These are phyloP conservation scores for Dalbergia oliveri DNA, from an alignment of 306 rosid species.

Conservation along the genomic window DNA sequence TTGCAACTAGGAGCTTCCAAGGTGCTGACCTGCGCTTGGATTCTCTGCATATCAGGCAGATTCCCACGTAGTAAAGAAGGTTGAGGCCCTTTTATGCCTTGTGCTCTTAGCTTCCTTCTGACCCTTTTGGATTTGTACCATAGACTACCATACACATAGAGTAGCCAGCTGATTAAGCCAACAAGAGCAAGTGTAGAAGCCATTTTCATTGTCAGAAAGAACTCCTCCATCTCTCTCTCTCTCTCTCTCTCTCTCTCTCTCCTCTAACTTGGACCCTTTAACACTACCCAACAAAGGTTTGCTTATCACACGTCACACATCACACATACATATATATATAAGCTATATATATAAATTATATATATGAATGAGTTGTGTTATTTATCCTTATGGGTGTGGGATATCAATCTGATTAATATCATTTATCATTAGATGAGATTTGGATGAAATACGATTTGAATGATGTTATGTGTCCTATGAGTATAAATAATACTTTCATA, in stretches of 20 bases:
- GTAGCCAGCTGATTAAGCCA: constrained; percentile 52
- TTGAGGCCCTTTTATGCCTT: constrained; percentile 85
- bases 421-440: too few species aligned
- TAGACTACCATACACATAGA: constrained; percentile 50
- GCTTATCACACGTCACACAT: not conserved
- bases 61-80: constrained; percentile 75
- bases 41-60: constrained; percentile 78
- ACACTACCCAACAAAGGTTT: not conserved
- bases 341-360: too few species aligned
- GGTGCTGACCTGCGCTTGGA: constrained; percentile 54
- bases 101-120: constrained; percentile 66
- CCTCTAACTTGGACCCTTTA: constrained; percentile 7
- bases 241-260: not conserved
- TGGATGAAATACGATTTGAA: too few species aligned
- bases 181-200: constrained; percentile 43
- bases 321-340: not conserved
- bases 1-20: constrained; percentile 20
- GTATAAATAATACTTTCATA: too few species aligned
- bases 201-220: constrained; percentile 39
- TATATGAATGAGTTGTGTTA: too few species aligned
- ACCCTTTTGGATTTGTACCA: constrained; percentile 67
- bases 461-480: too few species aligned
- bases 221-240: constrained; percentile 45
- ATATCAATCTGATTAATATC: too few species aligned
- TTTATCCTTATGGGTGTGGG: too few species aligned